A percentile compares a stretch with the other conserved stretches of the same genome.
These are phyloP conservation scores for Microbotryomycetes sp. DNA, from an alignment of 1,284 basidiomycete genomes.

Conservation along the genomic window DNA sequence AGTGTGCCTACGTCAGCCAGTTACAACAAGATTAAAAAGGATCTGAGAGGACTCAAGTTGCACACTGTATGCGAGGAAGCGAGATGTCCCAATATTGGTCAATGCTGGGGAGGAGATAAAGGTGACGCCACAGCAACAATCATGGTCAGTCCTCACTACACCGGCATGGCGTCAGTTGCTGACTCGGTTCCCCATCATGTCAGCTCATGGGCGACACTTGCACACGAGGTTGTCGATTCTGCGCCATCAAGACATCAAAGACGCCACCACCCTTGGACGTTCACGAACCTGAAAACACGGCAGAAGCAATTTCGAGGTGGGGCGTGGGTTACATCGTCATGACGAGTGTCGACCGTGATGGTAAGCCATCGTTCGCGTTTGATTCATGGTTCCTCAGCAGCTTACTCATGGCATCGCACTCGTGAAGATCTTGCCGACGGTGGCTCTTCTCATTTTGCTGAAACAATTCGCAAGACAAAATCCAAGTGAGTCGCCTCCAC, in stretches of 20 bases:
- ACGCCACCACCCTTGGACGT: conserved; percentile 85
- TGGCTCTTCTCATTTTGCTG: conserved; percentile 87
- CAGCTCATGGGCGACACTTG: conserved; percentile 99
- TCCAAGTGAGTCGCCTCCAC: conserved; percentile 58
- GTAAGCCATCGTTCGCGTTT: conserved; percentile 47
- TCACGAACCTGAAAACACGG: conserved; percentile 96
- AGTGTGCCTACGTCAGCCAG: conserved; percentile 70
- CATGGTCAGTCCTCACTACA: conserved; percentile 61
- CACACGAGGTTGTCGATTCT: conserved; percentile 95
- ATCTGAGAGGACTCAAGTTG: conserved; percentile 80
- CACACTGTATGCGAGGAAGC: conserved; percentile 99
- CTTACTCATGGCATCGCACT: background rate
- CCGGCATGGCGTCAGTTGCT: background rate
- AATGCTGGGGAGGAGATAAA: conserved; percentile 91
- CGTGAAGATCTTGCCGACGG: conserved; percentile 80
- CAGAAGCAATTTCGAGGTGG: conserved; percentile 97
- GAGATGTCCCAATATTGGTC: conserved; percentile 96
- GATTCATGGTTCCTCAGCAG: background rate
- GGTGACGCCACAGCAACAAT: conserved; percentile 94
- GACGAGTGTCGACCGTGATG: conserved; percentile 94
- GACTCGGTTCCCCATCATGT: background rate
- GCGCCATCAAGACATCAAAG: conserved; percentile 90
- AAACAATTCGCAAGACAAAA: conserved; percentile 92
- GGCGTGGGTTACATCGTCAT: conserved; percentile 97
- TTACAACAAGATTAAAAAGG: conserved; percentile 89